These are phyloP conservation scores for Phialocephala subalpina DNA, from an alignment of 2,329 filamentous ascomycete genomes.

Conservation along the genomic window DNA sequence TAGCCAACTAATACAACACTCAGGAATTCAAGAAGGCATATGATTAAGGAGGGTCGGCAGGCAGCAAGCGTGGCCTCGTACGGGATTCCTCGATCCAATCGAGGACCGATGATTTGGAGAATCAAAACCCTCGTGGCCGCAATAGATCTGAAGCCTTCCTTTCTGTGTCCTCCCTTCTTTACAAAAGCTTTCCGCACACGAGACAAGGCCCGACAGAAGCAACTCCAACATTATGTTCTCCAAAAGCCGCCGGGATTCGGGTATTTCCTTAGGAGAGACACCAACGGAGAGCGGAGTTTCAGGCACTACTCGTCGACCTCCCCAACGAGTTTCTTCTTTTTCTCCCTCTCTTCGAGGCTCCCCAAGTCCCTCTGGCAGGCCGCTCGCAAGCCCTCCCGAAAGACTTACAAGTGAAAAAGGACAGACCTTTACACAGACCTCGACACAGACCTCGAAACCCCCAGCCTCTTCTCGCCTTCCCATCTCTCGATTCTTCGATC, in stretches of 20 bases:
- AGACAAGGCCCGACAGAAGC: background rate
- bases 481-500: too few relatives aligned
- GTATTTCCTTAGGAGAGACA: background rate
- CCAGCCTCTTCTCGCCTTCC: too few relatives aligned
- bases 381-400: background rate
- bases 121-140: background rate
- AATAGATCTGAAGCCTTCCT: background rate
- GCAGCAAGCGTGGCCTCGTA: background rate
- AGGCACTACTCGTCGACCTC: background rate
- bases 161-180: background rate
- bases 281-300: background rate
- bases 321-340: background rate
- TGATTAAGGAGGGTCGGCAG: background rate
- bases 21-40: background rate
- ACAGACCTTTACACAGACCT: background rate
- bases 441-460: background rate
- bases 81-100: background rate
- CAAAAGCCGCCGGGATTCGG: background rate
- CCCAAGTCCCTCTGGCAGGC: background rate
- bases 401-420: conserved; percentile 1
- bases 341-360: background rate
- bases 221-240: background rate
- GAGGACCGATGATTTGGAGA: background rate
- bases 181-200: background rate
- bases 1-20: background rate